phyloP scores from a whole-genome alignment of 495 filamentous ascomycete genomes.

The Venustampulla echinocandica region DNA sequence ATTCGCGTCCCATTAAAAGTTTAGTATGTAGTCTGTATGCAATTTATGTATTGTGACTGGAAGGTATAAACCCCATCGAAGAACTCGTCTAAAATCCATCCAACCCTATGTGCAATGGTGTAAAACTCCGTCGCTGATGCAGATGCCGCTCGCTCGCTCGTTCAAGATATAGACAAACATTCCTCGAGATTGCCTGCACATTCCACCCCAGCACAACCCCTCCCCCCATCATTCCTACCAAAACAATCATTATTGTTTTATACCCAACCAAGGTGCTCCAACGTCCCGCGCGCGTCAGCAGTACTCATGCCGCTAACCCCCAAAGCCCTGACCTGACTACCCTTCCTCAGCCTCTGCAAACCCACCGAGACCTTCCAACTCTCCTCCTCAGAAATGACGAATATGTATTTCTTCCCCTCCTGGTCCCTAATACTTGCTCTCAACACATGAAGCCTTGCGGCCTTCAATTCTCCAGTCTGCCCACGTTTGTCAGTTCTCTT shows the following conservation, averaged over 20 bases:
- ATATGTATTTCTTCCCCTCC: conserved; percentile 75
- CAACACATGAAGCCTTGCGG: conserved; percentile 60
- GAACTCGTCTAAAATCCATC: no score
- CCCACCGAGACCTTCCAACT: conserved; percentile 89
- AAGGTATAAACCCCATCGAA: no score
- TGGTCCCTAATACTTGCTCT: conserved; percentile 76
- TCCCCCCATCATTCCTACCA: not conserved
- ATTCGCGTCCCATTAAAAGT: no score
- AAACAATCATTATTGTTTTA: conserved; percentile 25
- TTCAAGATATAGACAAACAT: conserved; percentile 2
- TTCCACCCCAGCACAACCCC: not conserved
- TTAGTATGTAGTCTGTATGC: no score
- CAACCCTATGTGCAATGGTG: no score
- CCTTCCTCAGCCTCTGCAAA: conserved; percentile 62
- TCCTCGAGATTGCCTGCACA: not conserved
- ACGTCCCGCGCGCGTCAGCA: conserved; percentile 49
- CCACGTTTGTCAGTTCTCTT: conserved; percentile 17
- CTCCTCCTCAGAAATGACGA: conserved; percentile 72
- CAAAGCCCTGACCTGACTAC: conserved; percentile 58
- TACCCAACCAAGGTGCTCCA: conserved; percentile 54
- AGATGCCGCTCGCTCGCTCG: conserved; percentile 18
- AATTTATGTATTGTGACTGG: no score
- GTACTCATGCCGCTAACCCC: conserved; percentile 53
- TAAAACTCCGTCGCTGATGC: conserved; percentile 24
- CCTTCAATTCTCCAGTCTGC: conserved; percentile 46